These are phyloP conservation scores for Phytophthora rubi DNA, from an alignment of 352 stramenopile genomes.

Conservation along the genomic window DNA sequence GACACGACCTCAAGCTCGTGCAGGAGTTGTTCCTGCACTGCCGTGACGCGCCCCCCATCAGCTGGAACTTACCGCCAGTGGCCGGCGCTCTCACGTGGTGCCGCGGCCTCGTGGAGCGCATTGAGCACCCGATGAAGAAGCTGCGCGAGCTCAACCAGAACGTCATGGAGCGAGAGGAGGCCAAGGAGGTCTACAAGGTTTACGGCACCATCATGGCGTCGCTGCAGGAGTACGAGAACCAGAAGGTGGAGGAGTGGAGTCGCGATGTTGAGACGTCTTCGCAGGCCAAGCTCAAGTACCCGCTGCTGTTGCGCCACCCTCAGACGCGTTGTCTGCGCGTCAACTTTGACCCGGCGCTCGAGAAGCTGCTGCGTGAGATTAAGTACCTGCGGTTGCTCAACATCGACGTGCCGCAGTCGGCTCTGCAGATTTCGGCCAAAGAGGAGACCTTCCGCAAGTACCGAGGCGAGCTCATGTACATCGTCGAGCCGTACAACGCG, in stretches of 20 bases:
- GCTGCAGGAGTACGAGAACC: constrained; percentile 97
- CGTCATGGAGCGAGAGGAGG: constrained; percentile 97
- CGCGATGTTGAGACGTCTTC: constrained; percentile 95
- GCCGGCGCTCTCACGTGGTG: constrained; percentile 96
- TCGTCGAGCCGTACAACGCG: constrained; percentile 98
- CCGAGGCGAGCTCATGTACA: constrained; percentile 96
- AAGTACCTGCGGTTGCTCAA: constrained; percentile 97
- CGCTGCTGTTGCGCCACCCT: constrained; percentile 90
- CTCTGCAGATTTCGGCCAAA: constrained; percentile 95
- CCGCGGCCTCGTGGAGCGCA: constrained; percentile 94
- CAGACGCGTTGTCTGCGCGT: constrained; percentile 93
- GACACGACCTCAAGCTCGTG: constrained; percentile 96
- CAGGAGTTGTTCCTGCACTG: constrained; percentile 97
- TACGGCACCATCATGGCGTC: constrained; percentile 96
- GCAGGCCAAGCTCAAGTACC: constrained; percentile 95
- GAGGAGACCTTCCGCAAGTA: constrained; percentile 97
- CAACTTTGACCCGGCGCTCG: constrained; percentile 98
- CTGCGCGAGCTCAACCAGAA: constrained; percentile 95
- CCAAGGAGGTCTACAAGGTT: constrained; percentile 98
- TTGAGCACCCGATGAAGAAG: constrained; percentile 97
- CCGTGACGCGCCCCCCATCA: constrained; percentile 92
- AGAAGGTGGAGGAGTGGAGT: constrained; percentile 98
- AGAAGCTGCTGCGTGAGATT: constrained; percentile 97
- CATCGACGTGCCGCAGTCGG: constrained; percentile 95
- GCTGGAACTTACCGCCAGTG: constrained; percentile 96